Conservation (phyloP, 208 protist species). For the Ichthyophonus hoferi region DNA sequence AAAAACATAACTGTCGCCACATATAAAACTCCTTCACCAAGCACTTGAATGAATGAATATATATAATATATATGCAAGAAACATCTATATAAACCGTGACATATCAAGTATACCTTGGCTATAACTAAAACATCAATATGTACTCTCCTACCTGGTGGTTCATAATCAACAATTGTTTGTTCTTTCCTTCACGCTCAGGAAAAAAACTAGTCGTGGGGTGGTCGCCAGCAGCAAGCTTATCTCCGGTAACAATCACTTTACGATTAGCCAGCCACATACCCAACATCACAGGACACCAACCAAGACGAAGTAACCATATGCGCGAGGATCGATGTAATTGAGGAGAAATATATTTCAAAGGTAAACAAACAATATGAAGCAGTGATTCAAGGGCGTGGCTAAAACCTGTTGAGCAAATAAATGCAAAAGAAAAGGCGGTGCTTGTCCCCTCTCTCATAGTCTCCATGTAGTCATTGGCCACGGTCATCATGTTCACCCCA, state of each 20-base stretch:
- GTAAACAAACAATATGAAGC: neutral
- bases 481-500: neutral
- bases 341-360: neutral
- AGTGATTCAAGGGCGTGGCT: slow-evolving; percentile 9
- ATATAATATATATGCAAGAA: too few species aligned
- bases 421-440: neutral
- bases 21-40: too few species aligned
- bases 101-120: too few species aligned
- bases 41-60: too few species aligned
- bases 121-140: neutral
- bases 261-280: neutral
- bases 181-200: neutral
- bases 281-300: slow-evolving; percentile 5
- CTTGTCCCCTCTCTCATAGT: neutral
- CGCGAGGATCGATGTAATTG: neutral
- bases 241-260: neutral
- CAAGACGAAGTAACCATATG: slow-evolving; percentile 1
- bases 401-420: neutral
- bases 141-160: neutral
- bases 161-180: neutral
- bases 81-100: too few species aligned
- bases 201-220: neutral
- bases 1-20: too few species aligned
- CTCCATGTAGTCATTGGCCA: neutral
- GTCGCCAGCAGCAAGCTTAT: neutral